Base-by-base conservation (phyloP, 2,329 filamentous ascomycete species). In the Botryosphaeria dothidea region DNA sequence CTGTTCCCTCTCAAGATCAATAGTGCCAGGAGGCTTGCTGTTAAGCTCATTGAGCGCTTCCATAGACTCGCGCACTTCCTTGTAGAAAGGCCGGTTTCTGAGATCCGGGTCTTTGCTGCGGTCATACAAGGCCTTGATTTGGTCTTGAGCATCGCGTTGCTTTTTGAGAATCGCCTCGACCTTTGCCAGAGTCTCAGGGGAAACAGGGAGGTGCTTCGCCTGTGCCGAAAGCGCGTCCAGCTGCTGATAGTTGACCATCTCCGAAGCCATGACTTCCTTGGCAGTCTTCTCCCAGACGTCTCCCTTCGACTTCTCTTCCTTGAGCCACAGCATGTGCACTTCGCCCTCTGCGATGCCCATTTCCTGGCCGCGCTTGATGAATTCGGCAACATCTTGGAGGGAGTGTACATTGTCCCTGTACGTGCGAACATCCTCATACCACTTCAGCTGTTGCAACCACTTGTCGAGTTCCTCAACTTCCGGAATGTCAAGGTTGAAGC, bases 151-250 rank as follows among this genome's bases (percentile, higher is more conserved):
- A 74, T 98, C 95, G 21, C 95, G 90, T 76, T 99, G 95, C 79
- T 97, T 98, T 76, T 93, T 93, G 65, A 99, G 82, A 64, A 98
- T 97, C 56, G 92, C 90, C 72, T 99, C 95, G 27, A 99, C 92
- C 8, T 88, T 85, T 7, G 88, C 86, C 25, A 96, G 83, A 0
- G 93, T 98, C 36, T 93, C 90, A 3, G 88, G 82, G 1, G 91
- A 91, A 21, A 98, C 93, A 0, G 95, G 94, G 19, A 97, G 83
- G 4, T 85, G 85, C 36, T 88, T 83, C 0, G 93, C 93, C 79
- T 98, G 94, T 57, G 88, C 87, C 1, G 93, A 96, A 5, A 99
- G 82, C 0, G 94, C 92, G 76, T 98, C 95, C 0, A 99, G 86
- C 75, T 99, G 95, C 62, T 93, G 92, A 72, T 96, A 98, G 78